phyloP scores from a whole-genome alignment of 768 basidiomycete species.

The Leucocoprinus birnbaumii region DNA sequence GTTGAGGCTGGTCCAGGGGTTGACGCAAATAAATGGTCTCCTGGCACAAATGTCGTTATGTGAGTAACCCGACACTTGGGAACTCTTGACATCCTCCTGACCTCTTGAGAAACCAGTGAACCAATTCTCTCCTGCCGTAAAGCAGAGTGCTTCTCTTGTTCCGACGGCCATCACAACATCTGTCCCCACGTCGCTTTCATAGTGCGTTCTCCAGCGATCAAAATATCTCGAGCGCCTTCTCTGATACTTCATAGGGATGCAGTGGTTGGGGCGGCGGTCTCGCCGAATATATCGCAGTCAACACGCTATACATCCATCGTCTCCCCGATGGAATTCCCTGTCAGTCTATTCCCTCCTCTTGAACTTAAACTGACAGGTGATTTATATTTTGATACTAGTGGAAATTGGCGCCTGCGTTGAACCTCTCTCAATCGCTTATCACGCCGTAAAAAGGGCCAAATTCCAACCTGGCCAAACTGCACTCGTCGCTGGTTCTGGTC shows the following conservation, averaged over 20 bases:
- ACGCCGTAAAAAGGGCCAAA: conserved; percentile 38
- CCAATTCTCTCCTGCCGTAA: conserved; percentile 39
- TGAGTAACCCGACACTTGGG: conserved; percentile 15
- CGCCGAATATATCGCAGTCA: conserved; percentile 36
- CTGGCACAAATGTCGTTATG: conserved; percentile 33
- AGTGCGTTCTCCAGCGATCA: conserved; percentile 25
- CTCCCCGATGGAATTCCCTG: conserved; percentile 35
- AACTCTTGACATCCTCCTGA: neutral
- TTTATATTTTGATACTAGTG: conserved; percentile 26
- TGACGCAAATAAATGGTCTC: conserved; percentile 26
- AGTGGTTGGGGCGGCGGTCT: conserved; percentile 41
- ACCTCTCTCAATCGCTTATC: conserved; percentile 44
- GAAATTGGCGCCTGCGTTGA: conserved; percentile 46
- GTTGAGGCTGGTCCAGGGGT: conserved; percentile 30
- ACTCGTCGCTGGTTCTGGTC: conserved; percentile 42
- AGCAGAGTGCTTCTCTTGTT: conserved; percentile 30
- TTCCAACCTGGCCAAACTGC: conserved; percentile 35
- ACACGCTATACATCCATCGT: conserved; percentile 31
- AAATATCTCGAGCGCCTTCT: no score
- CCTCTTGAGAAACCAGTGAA: conserved; percentile 26
- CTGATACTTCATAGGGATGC: conserved; percentile 27
- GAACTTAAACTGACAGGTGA: neutral
- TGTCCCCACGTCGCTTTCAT: conserved; percentile 32
- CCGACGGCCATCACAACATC: conserved; percentile 27
- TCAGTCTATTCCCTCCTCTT: conserved; percentile 18